Percentiles rank a stretch among this genome's conserved stretches.
These are phyloP conservation scores for Blastomyces gilchristii DNA, from an alignment of 2,329 filamentous ascomycete genomes.

Conservation along the genomic window DNA sequence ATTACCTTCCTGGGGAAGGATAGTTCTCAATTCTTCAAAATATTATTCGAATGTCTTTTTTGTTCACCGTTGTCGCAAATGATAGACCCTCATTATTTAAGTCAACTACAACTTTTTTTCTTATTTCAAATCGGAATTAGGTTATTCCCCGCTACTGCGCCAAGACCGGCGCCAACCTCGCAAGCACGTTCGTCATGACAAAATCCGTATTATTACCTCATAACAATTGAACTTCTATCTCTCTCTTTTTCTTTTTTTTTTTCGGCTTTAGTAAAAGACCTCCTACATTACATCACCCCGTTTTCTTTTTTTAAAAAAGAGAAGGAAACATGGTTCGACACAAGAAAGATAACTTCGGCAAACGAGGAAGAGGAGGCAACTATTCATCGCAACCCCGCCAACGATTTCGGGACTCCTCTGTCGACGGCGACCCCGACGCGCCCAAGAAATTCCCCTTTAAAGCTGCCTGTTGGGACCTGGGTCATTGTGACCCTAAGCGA, in stretches of 20 bases:
- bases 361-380: conserved; percentile 50
- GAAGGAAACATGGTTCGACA: conserved; percentile 67
- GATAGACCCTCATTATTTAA: neutral
- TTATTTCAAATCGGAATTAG: neutral
- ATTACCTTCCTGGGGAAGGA: neutral
- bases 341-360: conserved; percentile 74
- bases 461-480: conserved; percentile 94
- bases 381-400: conserved; percentile 50
- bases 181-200: too few species aligned
- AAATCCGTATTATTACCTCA: too few species aligned
- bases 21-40: neutral
- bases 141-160: neutral
- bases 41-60: neutral
- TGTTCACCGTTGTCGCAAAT: neutral
- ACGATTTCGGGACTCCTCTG: conserved; percentile 29
- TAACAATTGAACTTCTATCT: too few species aligned
- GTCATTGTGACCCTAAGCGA: conserved; percentile 92
- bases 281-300: neutral
- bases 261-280: neutral
- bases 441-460: conserved; percentile 53
- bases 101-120: too few species aligned
- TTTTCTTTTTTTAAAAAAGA: too few species aligned
- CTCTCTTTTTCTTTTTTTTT: neutral
- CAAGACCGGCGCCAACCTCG: too few species aligned
- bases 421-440: conserved; percentile 32